Conservation (phyloP, 1,284 basidiomycete genomes). For the Cryptococcus sp. region DNA sequence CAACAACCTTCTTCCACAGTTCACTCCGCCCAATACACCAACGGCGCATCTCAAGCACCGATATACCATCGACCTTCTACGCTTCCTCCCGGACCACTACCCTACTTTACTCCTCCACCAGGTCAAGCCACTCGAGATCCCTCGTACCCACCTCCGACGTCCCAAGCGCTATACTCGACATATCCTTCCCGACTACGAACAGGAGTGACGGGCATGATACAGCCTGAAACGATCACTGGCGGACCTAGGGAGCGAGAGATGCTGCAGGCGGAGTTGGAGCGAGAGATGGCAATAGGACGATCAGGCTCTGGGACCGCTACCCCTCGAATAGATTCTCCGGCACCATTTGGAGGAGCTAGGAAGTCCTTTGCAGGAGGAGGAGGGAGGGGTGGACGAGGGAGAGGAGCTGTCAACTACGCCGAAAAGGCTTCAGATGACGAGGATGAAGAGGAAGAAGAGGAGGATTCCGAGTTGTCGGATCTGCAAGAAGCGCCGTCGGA, state of each 20-base stretch:
- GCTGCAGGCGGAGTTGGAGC: constrained; percentile 36
- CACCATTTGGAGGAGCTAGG: constrained; percentile 13
- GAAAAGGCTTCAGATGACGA: constrained; percentile 79
- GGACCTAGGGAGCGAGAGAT: constrained; percentile 46
- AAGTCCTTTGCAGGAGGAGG: constrained; percentile 19
- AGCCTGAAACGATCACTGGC: constrained; percentile 60
- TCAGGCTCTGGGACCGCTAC: constrained; percentile 23
- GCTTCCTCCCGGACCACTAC: constrained; percentile 32
- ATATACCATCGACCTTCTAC: constrained; percentile 18
- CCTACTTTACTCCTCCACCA: constrained; percentile 39
- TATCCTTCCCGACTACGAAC: constrained; percentile 91
- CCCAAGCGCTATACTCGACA: constrained; percentile 72
- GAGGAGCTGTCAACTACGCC: constrained; percentile 74
- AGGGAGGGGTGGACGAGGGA: constrained; percentile 55
- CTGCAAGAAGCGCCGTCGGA: constrained; percentile 33
- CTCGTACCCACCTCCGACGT: constrained; percentile 24
- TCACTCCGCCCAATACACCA: not conserved
- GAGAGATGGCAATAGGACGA: constrained; percentile 20
- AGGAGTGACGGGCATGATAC: constrained; percentile 81
- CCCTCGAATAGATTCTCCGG: constrained; percentile 34
- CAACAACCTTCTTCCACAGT: not conserved
- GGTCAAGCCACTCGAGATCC: constrained; percentile 36
- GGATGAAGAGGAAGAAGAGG: constrained; percentile 45
- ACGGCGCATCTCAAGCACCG: constrained; percentile 6
- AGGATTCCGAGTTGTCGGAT: constrained; percentile 60